Evolutionary conservation across 2,329 filamentous ascomycete species (phyloP).

Genomic region (Colletotrichum sansevieriae): DNA sequence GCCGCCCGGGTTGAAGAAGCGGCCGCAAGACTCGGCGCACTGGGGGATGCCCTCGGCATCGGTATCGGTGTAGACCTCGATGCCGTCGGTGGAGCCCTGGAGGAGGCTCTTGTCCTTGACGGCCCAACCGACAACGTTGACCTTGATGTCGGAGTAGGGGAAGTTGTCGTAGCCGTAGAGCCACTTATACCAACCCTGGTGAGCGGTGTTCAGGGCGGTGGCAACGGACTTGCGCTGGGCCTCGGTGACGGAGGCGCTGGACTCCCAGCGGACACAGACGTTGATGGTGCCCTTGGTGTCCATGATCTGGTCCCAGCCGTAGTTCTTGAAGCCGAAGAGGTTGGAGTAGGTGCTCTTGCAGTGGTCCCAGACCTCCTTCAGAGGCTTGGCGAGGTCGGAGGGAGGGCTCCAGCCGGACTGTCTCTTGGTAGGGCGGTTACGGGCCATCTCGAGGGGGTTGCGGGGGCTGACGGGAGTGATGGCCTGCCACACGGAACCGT

Average conservation of each 20-base stretch:
- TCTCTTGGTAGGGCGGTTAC: constrained; percentile 48
- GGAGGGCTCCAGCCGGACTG: constrained; percentile 49
- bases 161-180: constrained; percentile 59
- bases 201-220: constrained; percentile 50
- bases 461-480: constrained; percentile 39
- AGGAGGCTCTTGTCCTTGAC: constrained; percentile 54
- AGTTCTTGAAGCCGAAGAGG: constrained; percentile 49
- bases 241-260: constrained; percentile 51
- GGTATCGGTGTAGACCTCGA: constrained; percentile 57
- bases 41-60: constrained; percentile 57
- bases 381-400: constrained; percentile 43
- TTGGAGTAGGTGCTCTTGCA: constrained; percentile 46
- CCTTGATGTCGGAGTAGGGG: constrained; percentile 55
- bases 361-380: constrained; percentile 52
- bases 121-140: constrained; percentile 59
- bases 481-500: constrained; percentile 47
- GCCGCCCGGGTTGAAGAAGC: constrained; percentile 59
- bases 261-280: constrained; percentile 61
- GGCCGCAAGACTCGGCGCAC: constrained; percentile 56
- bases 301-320: constrained; percentile 52
- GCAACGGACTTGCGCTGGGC: constrained; percentile 55
- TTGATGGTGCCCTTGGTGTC: constrained; percentile 49
- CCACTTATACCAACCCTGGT: constrained; percentile 57
- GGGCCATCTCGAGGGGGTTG: constrained; percentile 24
- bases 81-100: constrained; percentile 52